Evolutionary conservation across 306 rosid genomes (phyloP), one percentile per base, ranked within the genome.

Genomic region (Ochetophila trinervis): DNA sequence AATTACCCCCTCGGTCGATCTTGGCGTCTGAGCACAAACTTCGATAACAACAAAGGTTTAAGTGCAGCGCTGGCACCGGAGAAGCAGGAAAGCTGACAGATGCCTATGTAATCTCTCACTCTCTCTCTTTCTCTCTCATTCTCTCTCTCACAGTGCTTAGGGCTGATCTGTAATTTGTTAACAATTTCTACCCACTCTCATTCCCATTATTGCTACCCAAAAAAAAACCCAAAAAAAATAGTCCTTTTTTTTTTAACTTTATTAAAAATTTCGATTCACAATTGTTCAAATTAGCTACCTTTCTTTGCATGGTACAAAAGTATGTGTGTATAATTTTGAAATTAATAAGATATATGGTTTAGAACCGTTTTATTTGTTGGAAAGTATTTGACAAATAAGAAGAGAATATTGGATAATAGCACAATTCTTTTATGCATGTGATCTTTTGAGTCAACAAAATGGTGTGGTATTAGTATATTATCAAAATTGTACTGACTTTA

Each of bases 131-230:
- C 9, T 62, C 44, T n/a, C n/a, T n/a, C n/a, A n/a, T n/a, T n/a
- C n/a, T n/a, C n/a, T 58, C 18, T 54, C 30, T 65, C 5, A 16
- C 18, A 18, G 65, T 53, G 52, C 30, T 51, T 37, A 27, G 50
- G 64, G 37, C 24, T 74, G 62, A n/a, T 67, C 49, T 76, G 71
- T 76, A 62, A 76, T 76, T 75, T 66, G 57, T 2, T 67, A 20
- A 52, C 75, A 56, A 63, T 48, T 51, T 62, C 70, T 68, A 62
- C 21, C 48, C 48, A 24, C 17, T 55, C 58, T 68, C 10, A 22
- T 62, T 68, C 30, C 10, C 48, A 34, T 37, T 40, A 37, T 21
- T 48, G 30, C 10, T 47, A 51, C 18, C 6, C 16, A 27, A 6
- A 50, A 64, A 49, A 9, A 61, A 47, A n/a, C n/a, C n/a, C n/a